These are phyloP conservation scores for Hypoxylon trugodes DNA, from an alignment of 495 filamentous ascomycete species.

Conservation along the genomic window DNA sequence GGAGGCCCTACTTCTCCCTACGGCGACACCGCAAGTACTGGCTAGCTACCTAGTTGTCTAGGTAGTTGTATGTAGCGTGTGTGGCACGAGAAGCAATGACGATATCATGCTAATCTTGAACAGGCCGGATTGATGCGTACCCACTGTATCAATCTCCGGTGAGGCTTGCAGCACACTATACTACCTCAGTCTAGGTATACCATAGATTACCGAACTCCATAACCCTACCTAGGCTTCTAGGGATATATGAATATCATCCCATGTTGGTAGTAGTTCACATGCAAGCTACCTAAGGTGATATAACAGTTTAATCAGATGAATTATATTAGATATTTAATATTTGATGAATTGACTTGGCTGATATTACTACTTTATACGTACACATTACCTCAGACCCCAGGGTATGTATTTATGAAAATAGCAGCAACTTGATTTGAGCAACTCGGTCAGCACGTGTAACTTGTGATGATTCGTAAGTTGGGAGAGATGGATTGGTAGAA, in stretches of 20 bases:
- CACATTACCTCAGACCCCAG: too few relatives aligned
- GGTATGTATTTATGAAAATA: too few relatives aligned
- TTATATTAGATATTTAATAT: neutral
- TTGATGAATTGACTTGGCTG: neutral
- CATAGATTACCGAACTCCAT: slow-evolving; percentile 24
- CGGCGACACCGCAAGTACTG: too few relatives aligned
- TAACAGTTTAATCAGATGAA: neutral
- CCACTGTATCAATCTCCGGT: slow-evolving; percentile 30
- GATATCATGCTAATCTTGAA: slow-evolving; percentile 14
- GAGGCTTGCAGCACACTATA: slow-evolving; percentile 19
- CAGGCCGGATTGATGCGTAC: slow-evolving; percentile 25
- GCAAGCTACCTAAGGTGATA: neutral
- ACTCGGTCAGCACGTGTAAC: neutral
- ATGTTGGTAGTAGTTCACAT: slow-evolving; percentile 19
- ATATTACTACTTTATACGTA: too few relatives aligned
- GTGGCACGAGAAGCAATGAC: slow-evolving; percentile 20
- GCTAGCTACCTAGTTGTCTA: neutral
- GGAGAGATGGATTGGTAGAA: too few relatives aligned
- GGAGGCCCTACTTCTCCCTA: too few relatives aligned
- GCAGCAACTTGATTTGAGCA: too few relatives aligned
- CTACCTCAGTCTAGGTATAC: slow-evolving; percentile 9
- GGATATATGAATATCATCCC: neutral
- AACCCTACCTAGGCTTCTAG: too few relatives aligned
- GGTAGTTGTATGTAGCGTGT: too few relatives aligned
- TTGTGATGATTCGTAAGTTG: too few relatives aligned